Evolutionary conservation across 2,329 filamentous ascomycete genomes (phyloP).

Genomic region (Ophidiomyces ophidiicola): DNA sequence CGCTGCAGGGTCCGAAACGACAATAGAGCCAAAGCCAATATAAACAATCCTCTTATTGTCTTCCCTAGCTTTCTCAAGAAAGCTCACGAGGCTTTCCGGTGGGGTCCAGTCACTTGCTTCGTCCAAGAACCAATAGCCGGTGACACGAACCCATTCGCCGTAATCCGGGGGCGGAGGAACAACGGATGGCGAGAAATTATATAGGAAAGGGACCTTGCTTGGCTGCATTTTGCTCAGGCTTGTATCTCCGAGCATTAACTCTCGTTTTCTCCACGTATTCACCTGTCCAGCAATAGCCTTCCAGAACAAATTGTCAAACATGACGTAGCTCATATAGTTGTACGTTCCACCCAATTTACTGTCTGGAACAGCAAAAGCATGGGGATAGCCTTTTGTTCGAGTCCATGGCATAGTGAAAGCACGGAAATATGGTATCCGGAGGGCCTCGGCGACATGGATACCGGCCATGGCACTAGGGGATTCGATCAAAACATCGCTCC

Average conservation of each 20-base stretch:
- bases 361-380: slow-evolving; percentile 87
- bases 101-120: slow-evolving; percentile 61
- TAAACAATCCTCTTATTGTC: slow-evolving; percentile 91
- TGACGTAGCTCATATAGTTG: slow-evolving; percentile 88
- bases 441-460: slow-evolving; percentile 90
- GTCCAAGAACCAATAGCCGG: slow-evolving; percentile 95
- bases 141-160: slow-evolving; percentile 94
- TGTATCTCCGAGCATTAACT: slow-evolving; percentile 66
- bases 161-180: slow-evolving; percentile 92
- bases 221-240: slow-evolving; percentile 82
- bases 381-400: slow-evolving; percentile 83
- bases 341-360: slow-evolving; percentile 91
- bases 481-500: slow-evolving; percentile 81
- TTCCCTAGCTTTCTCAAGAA: slow-evolving; percentile 67
- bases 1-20: slow-evolving; percentile 76
- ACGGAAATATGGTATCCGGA: slow-evolving; percentile 88
- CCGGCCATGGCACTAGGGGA: slow-evolving; percentile 94
- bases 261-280: slow-evolving; percentile 80
- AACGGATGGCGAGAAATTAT: slow-evolving; percentile 90
- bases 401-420: slow-evolving; percentile 99
- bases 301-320: slow-evolving; percentile 97
- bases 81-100: slow-evolving; percentile 60
- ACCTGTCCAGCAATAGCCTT: slow-evolving; percentile 81
- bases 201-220: slow-evolving; percentile 95
- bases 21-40: slow-evolving; percentile 92